phyloP scores from a whole-genome alignment of 179 eudicot species.

The Corrigiola litoralis region DNA sequence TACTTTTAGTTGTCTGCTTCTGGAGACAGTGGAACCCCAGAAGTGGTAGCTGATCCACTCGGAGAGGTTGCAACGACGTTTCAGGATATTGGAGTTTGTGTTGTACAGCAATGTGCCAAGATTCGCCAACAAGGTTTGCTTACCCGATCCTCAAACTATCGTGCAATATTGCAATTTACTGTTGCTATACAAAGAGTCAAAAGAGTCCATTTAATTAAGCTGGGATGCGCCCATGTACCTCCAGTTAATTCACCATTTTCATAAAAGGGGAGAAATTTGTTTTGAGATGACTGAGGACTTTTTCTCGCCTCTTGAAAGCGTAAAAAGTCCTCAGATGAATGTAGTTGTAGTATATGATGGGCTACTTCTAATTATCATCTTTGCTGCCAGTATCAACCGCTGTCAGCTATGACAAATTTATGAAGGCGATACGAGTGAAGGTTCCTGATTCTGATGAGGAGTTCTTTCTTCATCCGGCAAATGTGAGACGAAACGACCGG shows the following conservation, averaged over 20 bases:
- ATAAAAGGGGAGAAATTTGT: no score
- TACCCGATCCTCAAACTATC: not conserved
- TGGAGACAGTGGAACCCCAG: slow-evolving; percentile 95
- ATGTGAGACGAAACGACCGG: slow-evolving; percentile 91
- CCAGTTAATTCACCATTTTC: no score
- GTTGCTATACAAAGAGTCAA: not conserved
- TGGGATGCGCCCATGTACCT: no score
- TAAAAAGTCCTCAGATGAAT: not conserved
- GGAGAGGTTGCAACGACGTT: slow-evolving; percentile 84
- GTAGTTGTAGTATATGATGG: not conserved
- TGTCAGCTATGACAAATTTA: slow-evolving; percentile 68
- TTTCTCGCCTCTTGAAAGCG: not conserved
- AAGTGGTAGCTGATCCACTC: slow-evolving; percentile 89
- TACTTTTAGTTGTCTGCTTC: slow-evolving; percentile 79
- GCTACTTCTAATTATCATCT: not conserved
- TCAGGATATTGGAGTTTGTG: slow-evolving; percentile 94
- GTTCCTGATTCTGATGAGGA: slow-evolving; percentile 93
- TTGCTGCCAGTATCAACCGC: slow-evolving; percentile 75
- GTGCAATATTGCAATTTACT: not conserved
- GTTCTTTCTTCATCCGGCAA: slow-evolving; percentile 92
- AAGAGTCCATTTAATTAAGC: no score
- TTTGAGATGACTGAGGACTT: no score
- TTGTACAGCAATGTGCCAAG: slow-evolving; percentile 97
- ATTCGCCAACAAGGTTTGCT: slow-evolving; percentile 90
- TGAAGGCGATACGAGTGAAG: slow-evolving; percentile 88